Evolutionary conservation across 352 stramenopile genomes (phyloP), one percentile per base, ranked within the genome.

Genomic region (Globisporangium alternatum): DNA sequence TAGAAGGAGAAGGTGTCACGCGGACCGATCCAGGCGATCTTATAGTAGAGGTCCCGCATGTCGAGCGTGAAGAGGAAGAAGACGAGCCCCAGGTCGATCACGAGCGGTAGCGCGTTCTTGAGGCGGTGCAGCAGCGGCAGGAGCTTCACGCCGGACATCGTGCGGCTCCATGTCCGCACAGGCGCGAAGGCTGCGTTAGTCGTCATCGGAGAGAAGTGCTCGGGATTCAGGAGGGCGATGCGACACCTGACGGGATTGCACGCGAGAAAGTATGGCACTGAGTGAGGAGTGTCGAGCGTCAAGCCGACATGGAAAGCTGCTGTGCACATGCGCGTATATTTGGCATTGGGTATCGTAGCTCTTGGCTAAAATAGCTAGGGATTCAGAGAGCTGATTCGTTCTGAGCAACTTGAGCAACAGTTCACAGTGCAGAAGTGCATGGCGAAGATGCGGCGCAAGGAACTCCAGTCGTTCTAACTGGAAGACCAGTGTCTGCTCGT

Each of bases 11-110:
- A 83, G 12, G 56, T 69, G 65, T 85, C 75, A 55, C 68, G 67
- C 30, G 78, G 76, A 1, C 76, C 78, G 57, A 88, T 74, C 78
- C 78, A 83, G 9, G 60, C 66, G 55, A 74, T 61, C n/a, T 88
- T 88, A 72, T 80, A 88, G 65, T 72, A 76, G 6, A 85, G 62
- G 72, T 85, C 78, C 7, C 76, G 78, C 3, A 60, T 47, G 22
- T 88, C 76, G 22, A 81, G 60, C 19, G 43, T 12, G 28, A 56
- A 64, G 28, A 56, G 58, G 45, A 64, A 61, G 39, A 61, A 49
- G 15, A 62, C 56, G 41, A 62, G 56, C 1, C 41, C 56, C 12
- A 62, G 39, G 30, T 62, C 56, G 41, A 62, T 53, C 15, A 62
- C 17, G 3, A 62, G 41, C 15, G 56, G 56, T 2, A 60, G 55